Base-by-base conservation (phyloP, 106 monocot genomes). In the Apostasia ramifera region DNA sequence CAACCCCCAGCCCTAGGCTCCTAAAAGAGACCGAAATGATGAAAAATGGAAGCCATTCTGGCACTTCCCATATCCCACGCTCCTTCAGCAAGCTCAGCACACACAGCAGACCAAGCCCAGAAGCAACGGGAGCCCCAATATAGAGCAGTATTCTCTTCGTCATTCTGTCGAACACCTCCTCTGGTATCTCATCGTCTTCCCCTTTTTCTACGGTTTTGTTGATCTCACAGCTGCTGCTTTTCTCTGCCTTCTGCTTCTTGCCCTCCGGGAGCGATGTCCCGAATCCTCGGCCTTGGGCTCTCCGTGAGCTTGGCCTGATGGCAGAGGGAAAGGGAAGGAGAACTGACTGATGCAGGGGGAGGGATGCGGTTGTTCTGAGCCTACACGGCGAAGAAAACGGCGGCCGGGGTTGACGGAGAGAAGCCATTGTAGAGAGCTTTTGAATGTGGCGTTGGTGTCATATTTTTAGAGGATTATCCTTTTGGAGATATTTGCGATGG, bases 1-100 rank as follows among this genome's bases (percentile, higher is more conserved):
- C 94, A 44, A 94, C 87, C 37, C 86, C 94, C 68, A 90, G 48
- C 14, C 82, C 84, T 8, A 84, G 84, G 2, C 85, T 85, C n/a
- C 94, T 90, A 57, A 90, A 94, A 2, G 70, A 40, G 42, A 87
- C 37, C 8, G 90, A 66, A 0, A 79, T 66, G 48, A 81, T 75
- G 41, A 81, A 64, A 44, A 90, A 79, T 8, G 87, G 85, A 39
- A 87, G 47, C 94, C 94, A 94, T 43, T 37, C 4, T 0, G 94
- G 94, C 40, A 79, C 78, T 5, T 70, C 82, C 81, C 70, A 80
- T 1, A 80, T 1, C 0, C 70, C 46, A 0, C 11, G 47, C 49
- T 81, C 76, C 76, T 78, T 82, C n/a, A 83, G 69, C n/a, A 44
- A 10, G 47, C 72, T 68, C 63, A 78, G 60, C 61, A 69, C 45